Conservation (phyloP, 108 stramenopile genomes). For the Cyclostephanos tholiformis region DNA sequence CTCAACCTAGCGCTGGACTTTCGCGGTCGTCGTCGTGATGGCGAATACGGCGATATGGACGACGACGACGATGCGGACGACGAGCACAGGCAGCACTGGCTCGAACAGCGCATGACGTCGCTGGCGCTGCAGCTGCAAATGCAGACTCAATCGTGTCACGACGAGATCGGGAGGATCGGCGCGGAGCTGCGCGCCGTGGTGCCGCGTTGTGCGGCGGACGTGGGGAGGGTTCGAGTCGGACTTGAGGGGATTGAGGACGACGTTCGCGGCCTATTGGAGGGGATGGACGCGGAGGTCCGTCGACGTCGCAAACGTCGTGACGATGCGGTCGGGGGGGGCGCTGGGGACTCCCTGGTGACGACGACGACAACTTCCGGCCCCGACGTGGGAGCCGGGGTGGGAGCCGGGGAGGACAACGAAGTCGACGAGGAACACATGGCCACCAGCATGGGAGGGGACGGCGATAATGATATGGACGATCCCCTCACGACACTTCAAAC, state of each 20-base stretch:
- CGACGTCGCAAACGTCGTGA: too few species aligned
- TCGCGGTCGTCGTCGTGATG: neutral
- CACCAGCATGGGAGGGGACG: neutral
- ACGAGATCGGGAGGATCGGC: conserved; percentile 84
- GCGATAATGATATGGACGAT: conserved; percentile 24
- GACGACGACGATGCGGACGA: conserved; percentile 17
- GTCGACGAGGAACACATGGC: neutral
- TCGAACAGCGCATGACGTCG: conserved; percentile 77
- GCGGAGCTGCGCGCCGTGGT: conserved; percentile 84
- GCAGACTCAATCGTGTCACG: conserved; percentile 80
- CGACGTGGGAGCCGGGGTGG: neutral
- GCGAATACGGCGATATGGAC: neutral
- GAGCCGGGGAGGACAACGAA: neutral
- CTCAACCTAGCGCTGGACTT: conserved; percentile 67
- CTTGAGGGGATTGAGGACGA: conserved; percentile 72
- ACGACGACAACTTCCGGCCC: neutral
- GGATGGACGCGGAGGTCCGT: neutral
- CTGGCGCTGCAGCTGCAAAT: conserved; percentile 82
- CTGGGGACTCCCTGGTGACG: neutral
- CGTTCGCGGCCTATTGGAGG: conserved; percentile 58
- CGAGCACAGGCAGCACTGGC: conserved; percentile 16
- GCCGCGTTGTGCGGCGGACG: conserved; percentile 82
- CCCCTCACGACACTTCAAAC: conserved; percentile 56
- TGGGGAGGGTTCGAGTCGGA: conserved; percentile 65
- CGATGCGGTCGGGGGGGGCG: neutral